Evolutionary conservation across 2,329 filamentous ascomycete species (phyloP).

Genomic region (Cladosporium sp.): DNA sequence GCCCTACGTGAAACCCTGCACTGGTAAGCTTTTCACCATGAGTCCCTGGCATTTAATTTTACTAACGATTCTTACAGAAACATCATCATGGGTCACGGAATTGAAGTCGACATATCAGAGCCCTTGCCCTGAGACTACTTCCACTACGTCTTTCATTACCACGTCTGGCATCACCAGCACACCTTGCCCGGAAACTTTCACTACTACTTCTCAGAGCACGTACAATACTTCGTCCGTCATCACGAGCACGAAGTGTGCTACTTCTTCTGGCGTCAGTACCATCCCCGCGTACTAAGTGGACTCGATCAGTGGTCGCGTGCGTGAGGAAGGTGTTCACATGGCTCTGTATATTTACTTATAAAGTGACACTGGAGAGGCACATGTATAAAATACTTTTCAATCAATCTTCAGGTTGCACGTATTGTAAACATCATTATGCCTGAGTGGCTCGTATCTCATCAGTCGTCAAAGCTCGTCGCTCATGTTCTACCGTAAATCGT

Average conservation of each 20-base stretch:
- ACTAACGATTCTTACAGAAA: neutral
- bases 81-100: neutral
- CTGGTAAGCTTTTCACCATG: neutral
- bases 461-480: neutral
- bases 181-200: slow-evolving; percentile 10
- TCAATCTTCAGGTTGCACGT: neutral
- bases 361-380: neutral
- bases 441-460: neutral
- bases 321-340: neutral
- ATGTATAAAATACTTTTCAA: neutral
- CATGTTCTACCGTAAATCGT: neutral
- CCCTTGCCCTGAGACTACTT: slow-evolving; percentile 13
- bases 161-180: slow-evolving; percentile 12
- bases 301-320: neutral
- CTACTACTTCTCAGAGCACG: slow-evolving; percentile 8
- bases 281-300: neutral
- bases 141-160: slow-evolving; percentile 3
- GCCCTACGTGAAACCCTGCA: slow-evolving; percentile 15
- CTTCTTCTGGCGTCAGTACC: slow-evolving; percentile 14
- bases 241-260: slow-evolving; percentile 12
- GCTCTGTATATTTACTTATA: neutral
- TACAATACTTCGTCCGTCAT: slow-evolving; percentile 12
- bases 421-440: neutral
- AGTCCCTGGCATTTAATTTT: neutral
- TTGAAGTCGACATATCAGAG: slow-evolving; percentile 10